phyloP scores from a whole-genome alignment of 2,329 filamentous ascomycete genomes.

The Lizonia empirigonia region DNA sequence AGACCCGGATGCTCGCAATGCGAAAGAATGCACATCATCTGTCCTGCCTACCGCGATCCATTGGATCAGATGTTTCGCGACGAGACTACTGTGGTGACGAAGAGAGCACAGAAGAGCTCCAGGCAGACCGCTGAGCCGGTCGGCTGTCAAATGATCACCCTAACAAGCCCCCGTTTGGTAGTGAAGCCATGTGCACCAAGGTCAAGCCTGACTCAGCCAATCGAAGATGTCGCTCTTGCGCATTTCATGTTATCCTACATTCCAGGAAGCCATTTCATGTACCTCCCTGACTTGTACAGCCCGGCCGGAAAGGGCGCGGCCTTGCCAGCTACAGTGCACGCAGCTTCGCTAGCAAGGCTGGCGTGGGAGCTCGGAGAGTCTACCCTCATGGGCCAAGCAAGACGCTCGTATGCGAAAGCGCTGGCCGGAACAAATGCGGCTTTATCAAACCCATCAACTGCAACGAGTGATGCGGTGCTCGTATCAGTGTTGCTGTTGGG shows the following conservation, averaged over 20 bases:
- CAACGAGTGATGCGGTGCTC: slow-evolving; percentile 18
- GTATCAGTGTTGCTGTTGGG: slow-evolving; percentile 23
- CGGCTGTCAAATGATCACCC: no score
- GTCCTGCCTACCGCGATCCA: slow-evolving; percentile 24
- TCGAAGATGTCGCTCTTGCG: slow-evolving; percentile 12
- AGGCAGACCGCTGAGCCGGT: background rate
- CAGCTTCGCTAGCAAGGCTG: slow-evolving; percentile 20
- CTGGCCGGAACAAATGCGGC: slow-evolving; percentile 17
- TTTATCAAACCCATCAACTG: slow-evolving; percentile 6
- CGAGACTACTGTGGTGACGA: slow-evolving; percentile 19
- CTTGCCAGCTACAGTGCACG: slow-evolving; percentile 13
- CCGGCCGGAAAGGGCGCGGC: background rate
- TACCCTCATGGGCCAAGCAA: slow-evolving; percentile 14
- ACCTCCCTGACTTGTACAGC: slow-evolving; percentile 17
- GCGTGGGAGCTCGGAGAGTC: slow-evolving; percentile 11
- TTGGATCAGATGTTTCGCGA: slow-evolving; percentile 22
- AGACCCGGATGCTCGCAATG: slow-evolving; percentile 22
- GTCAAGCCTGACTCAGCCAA: background rate
- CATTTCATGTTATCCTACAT: slow-evolving; percentile 26
- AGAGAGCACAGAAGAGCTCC: slow-evolving; percentile 18
- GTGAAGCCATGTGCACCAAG: background rate
- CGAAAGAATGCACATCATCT: slow-evolving; percentile 16
- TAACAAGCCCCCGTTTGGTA: background rate
- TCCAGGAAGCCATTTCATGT: slow-evolving; percentile 27
- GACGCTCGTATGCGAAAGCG: slow-evolving; percentile 13